phyloP scores from a whole-genome alignment of 2,329 filamentous ascomycete genomes.

The Trichophaea hybrida region DNA sequence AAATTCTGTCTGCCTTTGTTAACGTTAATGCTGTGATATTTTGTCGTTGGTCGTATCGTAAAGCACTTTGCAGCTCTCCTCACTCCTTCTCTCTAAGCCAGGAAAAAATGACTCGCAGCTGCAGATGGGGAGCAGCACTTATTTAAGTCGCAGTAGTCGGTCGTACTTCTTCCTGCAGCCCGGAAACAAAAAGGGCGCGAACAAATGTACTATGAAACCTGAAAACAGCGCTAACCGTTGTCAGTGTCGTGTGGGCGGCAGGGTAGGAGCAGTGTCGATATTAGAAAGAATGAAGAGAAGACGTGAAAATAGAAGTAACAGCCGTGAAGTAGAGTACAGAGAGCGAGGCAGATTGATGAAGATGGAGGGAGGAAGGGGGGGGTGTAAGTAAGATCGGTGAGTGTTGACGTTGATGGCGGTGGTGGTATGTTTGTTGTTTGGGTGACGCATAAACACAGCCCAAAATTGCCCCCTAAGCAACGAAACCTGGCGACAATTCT shows the following conservation, averaged over 20 bases:
- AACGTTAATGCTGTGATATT: not conserved
- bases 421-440: not conserved
- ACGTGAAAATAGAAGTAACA: not conserved
- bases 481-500: not conserved
- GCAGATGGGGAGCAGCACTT: not conserved
- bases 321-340: not conserved
- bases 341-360: not conserved
- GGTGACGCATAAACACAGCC: slow-evolving; percentile 7
- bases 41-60: not conserved
- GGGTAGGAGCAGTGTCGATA: not conserved
- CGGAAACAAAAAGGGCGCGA: not conserved
- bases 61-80: not conserved
- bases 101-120: not conserved
- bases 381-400: not conserved
- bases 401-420: not conserved
- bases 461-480: not conserved
- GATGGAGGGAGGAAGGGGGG: not conserved
- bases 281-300: not conserved
- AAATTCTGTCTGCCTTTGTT: not conserved
- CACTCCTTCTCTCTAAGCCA: not conserved
- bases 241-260: not conserved
- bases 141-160: not conserved
- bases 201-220: not conserved
- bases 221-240: slow-evolving; percentile 1
- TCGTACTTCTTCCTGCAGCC: not conserved